phyloP scores from a whole-genome alignment of 768 basidiomycete genomes.

The Leccinum broughii region DNA sequence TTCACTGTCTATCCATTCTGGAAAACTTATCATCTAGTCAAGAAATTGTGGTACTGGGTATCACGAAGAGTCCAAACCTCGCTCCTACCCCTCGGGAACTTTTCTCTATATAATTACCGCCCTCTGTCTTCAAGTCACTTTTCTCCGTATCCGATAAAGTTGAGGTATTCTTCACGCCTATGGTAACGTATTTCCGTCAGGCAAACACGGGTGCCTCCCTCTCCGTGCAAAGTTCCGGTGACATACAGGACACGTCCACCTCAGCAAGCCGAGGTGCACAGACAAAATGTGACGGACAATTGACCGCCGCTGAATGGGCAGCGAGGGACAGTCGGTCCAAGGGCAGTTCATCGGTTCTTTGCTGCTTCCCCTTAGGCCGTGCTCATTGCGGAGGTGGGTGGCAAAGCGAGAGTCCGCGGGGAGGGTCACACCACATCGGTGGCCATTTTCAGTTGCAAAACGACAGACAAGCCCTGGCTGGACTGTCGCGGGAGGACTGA shows the following conservation, averaged over 20 bases:
- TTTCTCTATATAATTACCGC: no score
- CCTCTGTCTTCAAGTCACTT: no score
- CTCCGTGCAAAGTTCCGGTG: constrained; percentile 2
- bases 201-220: not conserved
- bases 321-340: not conserved
- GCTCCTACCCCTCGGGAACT: no score
- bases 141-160: no score
- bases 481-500: no score
- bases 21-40: no score
- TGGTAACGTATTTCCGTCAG: no score
- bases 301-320: not conserved
- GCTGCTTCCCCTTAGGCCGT: not conserved
- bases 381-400: not conserved
- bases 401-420: not conserved
- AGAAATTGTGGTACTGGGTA: no score
- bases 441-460: not conserved
- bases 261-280: constrained; percentile 3
- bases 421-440: not conserved
- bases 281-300: constrained; percentile 4
- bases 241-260: constrained; percentile 5
- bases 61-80: no score
- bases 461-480: not conserved
- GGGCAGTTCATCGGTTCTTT: not conserved
- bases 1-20: no score
- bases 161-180: no score